A percentile compares a stretch with the other conserved stretches of the same genome.
phyloP scores from a whole-genome alignment of 2,329 filamentous ascomycete species.

The Periconia sp. region DNA sequence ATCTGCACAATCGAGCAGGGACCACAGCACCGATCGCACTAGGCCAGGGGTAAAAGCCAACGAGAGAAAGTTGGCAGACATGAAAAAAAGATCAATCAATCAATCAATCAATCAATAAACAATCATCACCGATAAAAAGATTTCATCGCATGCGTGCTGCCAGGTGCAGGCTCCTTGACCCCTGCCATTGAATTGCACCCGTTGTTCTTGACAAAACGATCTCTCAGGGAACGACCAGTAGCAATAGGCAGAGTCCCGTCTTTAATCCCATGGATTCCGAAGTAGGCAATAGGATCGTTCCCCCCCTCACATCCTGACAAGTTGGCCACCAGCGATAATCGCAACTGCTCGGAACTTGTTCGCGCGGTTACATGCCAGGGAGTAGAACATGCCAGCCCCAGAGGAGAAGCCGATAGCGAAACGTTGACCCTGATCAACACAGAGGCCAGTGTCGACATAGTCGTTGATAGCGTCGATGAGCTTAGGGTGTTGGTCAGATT shows the following conservation, averaged over 20 bases:
- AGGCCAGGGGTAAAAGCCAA: too few relatives aligned
- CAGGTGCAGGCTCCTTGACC: slow-evolving; percentile 13
- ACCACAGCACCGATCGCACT: too few relatives aligned
- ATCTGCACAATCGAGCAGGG: too few relatives aligned
- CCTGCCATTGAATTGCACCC: slow-evolving; percentile 25
- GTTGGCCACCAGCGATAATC: slow-evolving; percentile 7
- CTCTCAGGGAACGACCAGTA: slow-evolving; percentile 34
- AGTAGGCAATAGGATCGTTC: slow-evolving; percentile 41
- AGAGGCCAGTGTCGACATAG: slow-evolving; percentile 42
- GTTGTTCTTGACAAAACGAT: slow-evolving; percentile 42
- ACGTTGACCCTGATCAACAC: slow-evolving; percentile 43
- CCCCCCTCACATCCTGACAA: slow-evolving; percentile 25
- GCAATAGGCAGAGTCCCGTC: slow-evolving; percentile 40
- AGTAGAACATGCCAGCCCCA: slow-evolving; percentile 46
- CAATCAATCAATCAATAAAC: too few relatives aligned
- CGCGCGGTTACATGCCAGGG: slow-evolving; percentile 45
- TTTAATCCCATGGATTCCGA: slow-evolving; percentile 41
- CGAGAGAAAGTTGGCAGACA: too few relatives aligned
- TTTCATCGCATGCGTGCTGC: too few relatives aligned
- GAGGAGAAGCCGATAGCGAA: slow-evolving; percentile 50
- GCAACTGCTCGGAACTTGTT: slow-evolving; percentile 44
- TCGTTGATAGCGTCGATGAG: slow-evolving; percentile 42
- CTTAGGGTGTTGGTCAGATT: too few relatives aligned
- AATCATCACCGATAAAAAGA: too few relatives aligned
- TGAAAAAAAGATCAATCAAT: too few relatives aligned